A percentile compares a stretch with the other conserved stretches of the same genome.
Evolutionary conservation across 768 basidiomycete species (phyloP).

Genomic region (Leccinum fibrillosum): DNA sequence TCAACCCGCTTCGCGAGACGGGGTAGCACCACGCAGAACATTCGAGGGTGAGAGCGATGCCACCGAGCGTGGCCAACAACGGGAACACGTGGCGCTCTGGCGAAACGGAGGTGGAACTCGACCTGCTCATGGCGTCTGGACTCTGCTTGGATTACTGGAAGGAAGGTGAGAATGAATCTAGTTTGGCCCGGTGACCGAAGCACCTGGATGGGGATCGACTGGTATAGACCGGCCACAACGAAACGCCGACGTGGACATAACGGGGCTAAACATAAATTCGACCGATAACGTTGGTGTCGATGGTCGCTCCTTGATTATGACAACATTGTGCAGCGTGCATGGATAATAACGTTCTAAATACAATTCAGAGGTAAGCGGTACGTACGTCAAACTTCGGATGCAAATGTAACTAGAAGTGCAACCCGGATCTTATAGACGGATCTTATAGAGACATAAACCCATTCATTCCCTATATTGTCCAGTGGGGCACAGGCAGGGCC

Average conservation of each 20-base stretch:
- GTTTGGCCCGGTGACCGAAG: too few species aligned
- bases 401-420: background rate
- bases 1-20: constrained; percentile 21
- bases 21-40: constrained; percentile 27
- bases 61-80: constrained; percentile 16
- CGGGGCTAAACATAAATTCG: background rate
- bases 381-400: background rate
- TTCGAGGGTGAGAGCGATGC: constrained; percentile 8
- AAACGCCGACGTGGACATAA: background rate
- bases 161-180: background rate
- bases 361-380: background rate
- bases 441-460: background rate
- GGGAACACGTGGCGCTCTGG: constrained; percentile 21
- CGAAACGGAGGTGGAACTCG: background rate
- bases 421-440: background rate
- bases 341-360: background rate
- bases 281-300: background rate
- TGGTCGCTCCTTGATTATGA: too few species aligned
- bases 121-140: background rate
- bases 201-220: background rate
- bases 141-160: background rate
- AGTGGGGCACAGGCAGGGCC: background rate
- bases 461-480: background rate
- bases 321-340: too few species aligned
- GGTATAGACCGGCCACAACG: background rate